Evolutionary conservation across 495 filamentous ascomycete species (phyloP).

Genomic region (Cudoniella acicularis): DNA sequence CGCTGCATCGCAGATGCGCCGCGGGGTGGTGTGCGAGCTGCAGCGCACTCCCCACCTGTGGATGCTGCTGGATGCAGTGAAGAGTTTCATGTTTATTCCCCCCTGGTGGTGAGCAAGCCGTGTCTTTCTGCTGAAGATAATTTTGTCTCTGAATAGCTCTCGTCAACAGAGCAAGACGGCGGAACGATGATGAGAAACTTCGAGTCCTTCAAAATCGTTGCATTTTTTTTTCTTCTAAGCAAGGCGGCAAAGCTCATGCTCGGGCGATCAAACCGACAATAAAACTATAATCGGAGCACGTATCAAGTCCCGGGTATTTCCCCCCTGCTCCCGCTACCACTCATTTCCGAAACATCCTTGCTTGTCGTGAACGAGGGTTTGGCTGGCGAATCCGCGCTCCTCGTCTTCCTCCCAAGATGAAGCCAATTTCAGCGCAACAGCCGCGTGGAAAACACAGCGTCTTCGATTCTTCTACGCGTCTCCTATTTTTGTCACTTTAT

Average conservation of each 20-base stretch:
- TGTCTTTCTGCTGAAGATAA: not conserved
- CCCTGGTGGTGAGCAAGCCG: no score
- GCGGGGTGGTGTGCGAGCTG: not conserved
- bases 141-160: no score
- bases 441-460: not conserved
- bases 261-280: constrained; percentile 14
- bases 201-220: not conserved
- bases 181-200: not conserved
- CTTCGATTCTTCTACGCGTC: not conserved
- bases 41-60: not conserved
- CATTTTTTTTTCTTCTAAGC: not conserved
- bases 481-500: not conserved
- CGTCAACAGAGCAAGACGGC: no score
- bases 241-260: not conserved
- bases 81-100: not conserved
- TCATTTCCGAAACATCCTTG: constrained; percentile 19
- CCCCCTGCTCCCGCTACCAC: constrained; percentile 1
- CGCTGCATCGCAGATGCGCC: not conserved
- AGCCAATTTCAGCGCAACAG: not conserved
- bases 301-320: not conserved
- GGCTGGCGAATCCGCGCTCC: not conserved
- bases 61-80: not conserved
- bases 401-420: not conserved
- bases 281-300: not conserved
- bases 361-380: not conserved